These are phyloP conservation scores for Saccharomycopsis phalli DNA, from an alignment of 1,139 yeast genomes.

Conservation along the genomic window DNA sequence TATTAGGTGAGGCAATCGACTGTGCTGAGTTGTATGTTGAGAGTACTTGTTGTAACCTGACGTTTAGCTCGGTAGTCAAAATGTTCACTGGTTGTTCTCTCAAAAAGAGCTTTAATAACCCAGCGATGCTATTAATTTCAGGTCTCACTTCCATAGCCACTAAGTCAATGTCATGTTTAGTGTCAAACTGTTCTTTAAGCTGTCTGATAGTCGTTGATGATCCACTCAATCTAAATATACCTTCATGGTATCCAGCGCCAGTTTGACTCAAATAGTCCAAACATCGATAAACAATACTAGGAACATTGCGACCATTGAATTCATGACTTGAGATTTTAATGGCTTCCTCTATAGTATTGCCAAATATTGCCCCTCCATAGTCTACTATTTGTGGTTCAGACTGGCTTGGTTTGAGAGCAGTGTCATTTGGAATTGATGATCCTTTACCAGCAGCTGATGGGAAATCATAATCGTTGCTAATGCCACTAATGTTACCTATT, in stretches of 20 bases:
- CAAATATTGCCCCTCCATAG: slow-evolving; percentile 41
- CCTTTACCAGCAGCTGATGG: slow-evolving; percentile 21
- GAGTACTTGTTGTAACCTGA: slow-evolving; percentile 5
- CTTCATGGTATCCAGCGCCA: slow-evolving; percentile 79
- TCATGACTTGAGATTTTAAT: slow-evolving; percentile 40
- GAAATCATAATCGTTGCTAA: slow-evolving; percentile 12
- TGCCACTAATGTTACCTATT: slow-evolving; percentile 3
- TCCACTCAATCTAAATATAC: slow-evolving; percentile 86
- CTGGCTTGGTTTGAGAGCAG: neutral
- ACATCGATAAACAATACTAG: slow-evolving; percentile 73
- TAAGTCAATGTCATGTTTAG: slow-evolving; percentile 61
- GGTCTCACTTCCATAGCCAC: slow-evolving; percentile 29
- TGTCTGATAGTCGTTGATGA: slow-evolving; percentile 71
- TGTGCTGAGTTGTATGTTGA: slow-evolving; percentile 22
- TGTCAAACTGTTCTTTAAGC: slow-evolving; percentile 62
- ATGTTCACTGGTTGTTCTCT: slow-evolving; percentile 62
- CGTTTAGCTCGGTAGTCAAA: slow-evolving; percentile 37
- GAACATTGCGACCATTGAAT: slow-evolving; percentile 43
- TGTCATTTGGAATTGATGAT: slow-evolving; percentile 15
- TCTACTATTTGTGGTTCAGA: neutral
- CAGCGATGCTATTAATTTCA: slow-evolving; percentile 74
- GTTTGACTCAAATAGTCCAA: slow-evolving; percentile 57
- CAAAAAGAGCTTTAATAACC: slow-evolving; percentile 63
- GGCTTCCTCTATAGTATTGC: slow-evolving; percentile 51
- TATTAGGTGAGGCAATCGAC: slow-evolving; percentile 9